Conservation (phyloP, 345 rosid species). For the Eucalyptus viminalis region DNA sequence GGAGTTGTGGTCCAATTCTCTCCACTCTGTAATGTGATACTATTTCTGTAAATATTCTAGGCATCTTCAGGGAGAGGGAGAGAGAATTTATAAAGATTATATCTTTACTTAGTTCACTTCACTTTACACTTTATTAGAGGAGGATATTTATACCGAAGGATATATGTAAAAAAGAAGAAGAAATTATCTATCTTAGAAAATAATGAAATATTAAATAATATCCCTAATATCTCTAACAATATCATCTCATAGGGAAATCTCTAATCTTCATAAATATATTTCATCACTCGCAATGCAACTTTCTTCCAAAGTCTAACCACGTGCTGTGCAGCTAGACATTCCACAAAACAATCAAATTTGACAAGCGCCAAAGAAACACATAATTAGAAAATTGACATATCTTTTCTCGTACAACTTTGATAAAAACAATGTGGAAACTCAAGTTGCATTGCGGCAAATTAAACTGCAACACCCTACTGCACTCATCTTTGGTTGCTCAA, state of each 20-base stretch:
- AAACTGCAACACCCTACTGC: background rate
- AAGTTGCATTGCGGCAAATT: background rate
- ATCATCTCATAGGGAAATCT: background rate
- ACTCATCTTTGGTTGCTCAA: background rate
- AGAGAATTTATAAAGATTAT: too few species aligned
- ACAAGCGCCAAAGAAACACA: rapidly evolving
- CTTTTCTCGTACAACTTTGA: background rate
- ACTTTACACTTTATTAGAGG: background rate
- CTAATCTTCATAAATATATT: background rate
- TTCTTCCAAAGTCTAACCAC: background rate
- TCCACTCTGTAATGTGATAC: background rate
- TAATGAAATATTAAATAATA: too few species aligned
- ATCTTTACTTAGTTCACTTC: background rate
- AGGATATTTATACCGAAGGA: too few species aligned
- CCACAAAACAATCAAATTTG: background rate
- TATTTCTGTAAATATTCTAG: background rate
- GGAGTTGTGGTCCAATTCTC: background rate
- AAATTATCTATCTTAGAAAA: background rate
- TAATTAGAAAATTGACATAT: background rate
- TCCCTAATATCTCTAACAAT: background rate
- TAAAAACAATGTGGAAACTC: background rate
- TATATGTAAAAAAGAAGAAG: background rate
- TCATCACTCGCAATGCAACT: background rate
- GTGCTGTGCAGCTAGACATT: background rate
- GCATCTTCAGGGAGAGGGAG: background rate